Evolutionary conservation across 2,329 filamentous ascomycete species (phyloP), one percentile per base, ranked within the genome.

Genomic region (Neoarthrinium moseri): DNA sequence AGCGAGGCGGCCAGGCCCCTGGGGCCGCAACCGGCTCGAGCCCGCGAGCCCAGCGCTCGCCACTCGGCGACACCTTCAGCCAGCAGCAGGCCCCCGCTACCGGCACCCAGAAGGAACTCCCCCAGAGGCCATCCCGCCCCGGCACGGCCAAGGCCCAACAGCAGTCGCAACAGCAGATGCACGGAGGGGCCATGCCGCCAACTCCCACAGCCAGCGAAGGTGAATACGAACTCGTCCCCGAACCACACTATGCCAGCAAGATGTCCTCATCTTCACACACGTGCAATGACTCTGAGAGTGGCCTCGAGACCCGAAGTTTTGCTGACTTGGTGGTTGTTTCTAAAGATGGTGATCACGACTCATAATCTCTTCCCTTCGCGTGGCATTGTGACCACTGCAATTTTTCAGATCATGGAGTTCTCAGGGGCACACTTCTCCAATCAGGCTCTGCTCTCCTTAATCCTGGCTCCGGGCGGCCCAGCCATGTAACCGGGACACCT

Each of bases 161-260:
- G 68, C 63, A n/a, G n/a, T n/a, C 69, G 65, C 66, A 75, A 70
- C 69, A 67, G 21, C 69, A 69, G 51, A 74, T 75, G 47, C 78
- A 77, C 52, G 69, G 72, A 51, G 79, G 78, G 50, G 77, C 76
- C 56, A 78, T 82, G 73, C 79, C 78, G 58, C 78, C 78, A 45
- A 82, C 78, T 42, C 79, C 79, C 40, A 77, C 76, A 55, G 77
- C 74, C 65, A 81, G 78, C 70, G 79, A 83, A 79, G 78, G 78
- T 81, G 75, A 81, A 74, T 77, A 75, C 65, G 65, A 68, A 57
- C 61, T 68, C 57, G 62, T 49, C 43, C 41, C 41, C 30, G 41
- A 44, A 18, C 37, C 37, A 40, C 23, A 18, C 37, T 27, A 40
- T 17, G 42, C 60, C 52, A 58, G 58, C 55, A 58, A 49, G 45